Conservation (phyloP, 2,329 filamentous ascomycete species). For the Apiospora koreana region DNA sequence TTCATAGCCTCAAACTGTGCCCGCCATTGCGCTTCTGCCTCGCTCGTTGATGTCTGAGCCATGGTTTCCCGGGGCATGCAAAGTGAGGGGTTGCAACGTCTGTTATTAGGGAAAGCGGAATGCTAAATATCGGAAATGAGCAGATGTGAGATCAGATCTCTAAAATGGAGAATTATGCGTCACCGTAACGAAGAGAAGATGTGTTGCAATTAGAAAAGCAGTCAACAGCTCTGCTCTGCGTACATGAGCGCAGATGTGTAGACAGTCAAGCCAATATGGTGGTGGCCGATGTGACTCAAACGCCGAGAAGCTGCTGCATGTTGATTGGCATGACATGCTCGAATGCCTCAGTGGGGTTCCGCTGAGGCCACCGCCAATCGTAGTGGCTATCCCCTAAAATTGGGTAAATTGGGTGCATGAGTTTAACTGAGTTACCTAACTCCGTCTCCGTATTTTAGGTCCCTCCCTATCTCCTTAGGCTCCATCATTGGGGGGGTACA, state of each 20-base stretch:
- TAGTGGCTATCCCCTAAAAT: not conserved
- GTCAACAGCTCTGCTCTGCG: not conserved
- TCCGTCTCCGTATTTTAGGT: not conserved
- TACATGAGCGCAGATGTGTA: not conserved
- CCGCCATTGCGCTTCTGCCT: constrained; percentile 71
- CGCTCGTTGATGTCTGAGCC: constrained; percentile 25
- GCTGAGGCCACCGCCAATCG: not conserved
- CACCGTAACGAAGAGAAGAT: not conserved
- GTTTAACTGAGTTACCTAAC: not conserved
- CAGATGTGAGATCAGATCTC: not conserved
- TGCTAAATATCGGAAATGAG: not conserved
- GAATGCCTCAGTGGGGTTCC: not conserved
- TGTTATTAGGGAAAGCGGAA: not conserved
- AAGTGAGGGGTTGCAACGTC: not conserved
- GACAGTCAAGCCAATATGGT: not conserved
- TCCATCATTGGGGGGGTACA: constrained; percentile 2
- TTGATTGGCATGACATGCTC: not conserved
- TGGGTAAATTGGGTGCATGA: too few species aligned
- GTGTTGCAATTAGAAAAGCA: not conserved
- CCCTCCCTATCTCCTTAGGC: constrained; percentile 5
- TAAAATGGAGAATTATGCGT: not conserved
- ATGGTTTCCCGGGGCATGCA: not conserved
- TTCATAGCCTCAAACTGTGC: constrained; percentile 85
- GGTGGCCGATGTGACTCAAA: not conserved
- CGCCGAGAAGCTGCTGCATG: not conserved